Conservation (phyloP, 257 asterid species). For the Thymus mandschuricus region DNA sequence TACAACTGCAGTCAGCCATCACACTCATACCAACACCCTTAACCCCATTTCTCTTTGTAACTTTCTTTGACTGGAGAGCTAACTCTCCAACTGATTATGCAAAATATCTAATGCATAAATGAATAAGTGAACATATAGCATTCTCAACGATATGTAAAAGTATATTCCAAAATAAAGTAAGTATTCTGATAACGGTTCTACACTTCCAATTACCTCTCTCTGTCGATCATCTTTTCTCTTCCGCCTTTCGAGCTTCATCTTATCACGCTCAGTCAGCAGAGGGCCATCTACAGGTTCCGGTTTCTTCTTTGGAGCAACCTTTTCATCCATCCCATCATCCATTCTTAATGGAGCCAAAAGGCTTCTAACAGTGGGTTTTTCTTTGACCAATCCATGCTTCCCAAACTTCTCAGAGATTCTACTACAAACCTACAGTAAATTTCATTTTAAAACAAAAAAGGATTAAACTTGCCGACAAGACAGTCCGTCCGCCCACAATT, state of each 20-base stretch:
- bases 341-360: conserved; percentile 87
- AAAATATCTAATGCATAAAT: conserved; percentile 10
- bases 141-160: background rate
- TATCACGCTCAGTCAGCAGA: conserved; percentile 92
- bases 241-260: conserved; percentile 89
- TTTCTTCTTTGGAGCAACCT: conserved; percentile 79
- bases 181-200: background rate
- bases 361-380: conserved; percentile 90
- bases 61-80: background rate
- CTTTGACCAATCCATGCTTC: conserved; percentile 88
- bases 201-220: conserved; percentile 71
- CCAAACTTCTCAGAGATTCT: conserved; percentile 84
- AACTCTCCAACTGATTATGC: background rate
- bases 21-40: background rate
- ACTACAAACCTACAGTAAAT: conserved; percentile 65
- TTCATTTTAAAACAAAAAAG: background rate
- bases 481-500: conserved; percentile 9
- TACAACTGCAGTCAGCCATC: conserved; percentile 12
- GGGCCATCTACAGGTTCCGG: conserved; percentile 99
- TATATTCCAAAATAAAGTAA: conserved; percentile 8
- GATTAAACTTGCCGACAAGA: conserved; percentile 3
- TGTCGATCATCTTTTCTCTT: conserved; percentile 95
- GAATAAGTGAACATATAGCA: background rate
- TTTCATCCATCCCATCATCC: conserved; percentile 97
- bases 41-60: background rate